Conservation (phyloP, 148 eudicot species). For the Rhododendron griersonianum region DNA sequence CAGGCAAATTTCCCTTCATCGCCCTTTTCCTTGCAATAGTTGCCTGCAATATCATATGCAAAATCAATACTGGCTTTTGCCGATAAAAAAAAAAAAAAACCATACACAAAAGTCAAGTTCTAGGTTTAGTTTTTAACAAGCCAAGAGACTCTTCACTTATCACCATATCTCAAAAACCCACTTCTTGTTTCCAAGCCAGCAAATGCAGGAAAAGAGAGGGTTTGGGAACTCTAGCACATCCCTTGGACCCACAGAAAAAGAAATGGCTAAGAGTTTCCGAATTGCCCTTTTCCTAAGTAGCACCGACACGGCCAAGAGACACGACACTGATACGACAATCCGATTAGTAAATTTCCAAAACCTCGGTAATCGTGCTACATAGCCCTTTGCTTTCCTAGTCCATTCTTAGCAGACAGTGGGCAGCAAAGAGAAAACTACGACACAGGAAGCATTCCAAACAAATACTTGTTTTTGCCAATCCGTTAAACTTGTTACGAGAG, state of each 20-base stretch:
- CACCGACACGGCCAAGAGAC: not conserved
- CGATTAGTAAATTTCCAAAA: not conserved
- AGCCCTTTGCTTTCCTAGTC: not conserved
- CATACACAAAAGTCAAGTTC: not conserved
- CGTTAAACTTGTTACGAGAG: conserved; percentile 15
- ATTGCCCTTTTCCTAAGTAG: not conserved
- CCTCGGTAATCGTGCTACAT: not conserved
- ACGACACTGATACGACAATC: not conserved
- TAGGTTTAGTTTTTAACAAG: not conserved
- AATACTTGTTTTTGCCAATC: conserved; percentile 17
- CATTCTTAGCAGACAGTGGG: too few species aligned
- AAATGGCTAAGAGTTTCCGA: not conserved
- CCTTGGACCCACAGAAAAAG: too few species aligned
- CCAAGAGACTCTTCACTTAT: not conserved
- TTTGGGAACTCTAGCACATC: too few species aligned
- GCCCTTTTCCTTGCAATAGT: conserved; percentile 12
- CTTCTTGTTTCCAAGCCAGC: not conserved
- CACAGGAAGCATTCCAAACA: conserved; percentile 10
- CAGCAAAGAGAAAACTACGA: not conserved
- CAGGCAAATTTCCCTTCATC: conserved; percentile 5
- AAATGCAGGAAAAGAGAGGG: too few species aligned
- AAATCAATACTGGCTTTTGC: not conserved
- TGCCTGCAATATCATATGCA: conserved; percentile 12
- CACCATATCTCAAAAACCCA: not conserved
- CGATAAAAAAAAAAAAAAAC: too few species aligned